Percentiles rank a stretch among this genome's conserved stretches.
Conservation (phyloP, 176 grass and related monocot species). For the Oryza meyeriana region DNA sequence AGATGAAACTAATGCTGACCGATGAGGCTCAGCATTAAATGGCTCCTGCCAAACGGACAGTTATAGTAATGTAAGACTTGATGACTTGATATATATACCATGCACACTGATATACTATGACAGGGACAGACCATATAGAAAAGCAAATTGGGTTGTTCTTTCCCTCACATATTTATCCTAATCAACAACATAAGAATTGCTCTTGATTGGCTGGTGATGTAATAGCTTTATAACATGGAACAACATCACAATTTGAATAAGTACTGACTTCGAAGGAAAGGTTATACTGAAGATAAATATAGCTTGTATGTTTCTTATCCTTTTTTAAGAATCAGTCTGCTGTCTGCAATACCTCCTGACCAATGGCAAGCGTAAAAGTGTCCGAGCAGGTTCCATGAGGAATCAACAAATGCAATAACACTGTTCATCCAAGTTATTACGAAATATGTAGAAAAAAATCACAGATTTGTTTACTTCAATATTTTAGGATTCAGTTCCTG, state of each 20-base stretch:
- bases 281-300: not conserved
- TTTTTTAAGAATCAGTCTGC: not conserved
- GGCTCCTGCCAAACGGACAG: constrained; percentile 67
- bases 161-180: not conserved
- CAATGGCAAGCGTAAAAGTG: not conserved
- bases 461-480: not conserved
- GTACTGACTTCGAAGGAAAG: not conserved
- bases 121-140: not conserved
- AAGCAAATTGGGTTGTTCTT: not conserved
- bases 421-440: not conserved
- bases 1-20: constrained; percentile 55
- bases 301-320: not conserved
- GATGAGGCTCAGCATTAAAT: constrained; percentile 94
- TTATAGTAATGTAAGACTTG: not conserved
- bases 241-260: not conserved
- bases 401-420: not conserved
- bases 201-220: not conserved
- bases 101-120: not conserved
- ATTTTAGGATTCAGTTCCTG: not conserved
- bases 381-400: not conserved
- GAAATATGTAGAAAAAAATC: not conserved
- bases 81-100: not conserved
- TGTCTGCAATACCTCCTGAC: not conserved
- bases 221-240: not conserved
- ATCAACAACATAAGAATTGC: not conserved